Evolutionary conservation across 495 filamentous ascomycete species (phyloP).

Genomic region (Pyrenula aspistea): DNA sequence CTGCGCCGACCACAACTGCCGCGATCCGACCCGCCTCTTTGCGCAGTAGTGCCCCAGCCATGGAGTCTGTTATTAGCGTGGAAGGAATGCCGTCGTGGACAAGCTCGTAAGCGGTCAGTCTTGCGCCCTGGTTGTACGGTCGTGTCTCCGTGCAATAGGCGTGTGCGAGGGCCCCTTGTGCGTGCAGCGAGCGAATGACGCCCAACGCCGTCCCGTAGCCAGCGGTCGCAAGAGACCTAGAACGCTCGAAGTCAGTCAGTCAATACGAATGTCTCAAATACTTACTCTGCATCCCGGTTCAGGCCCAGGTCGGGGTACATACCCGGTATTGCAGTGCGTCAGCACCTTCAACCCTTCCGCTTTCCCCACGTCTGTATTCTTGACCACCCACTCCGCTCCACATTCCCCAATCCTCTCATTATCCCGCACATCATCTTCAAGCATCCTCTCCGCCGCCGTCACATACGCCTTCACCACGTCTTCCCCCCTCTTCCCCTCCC

Average conservation of each 20-base stretch:
- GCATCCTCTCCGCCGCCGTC: constrained; percentile 68
- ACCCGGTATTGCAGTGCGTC: constrained; percentile 97
- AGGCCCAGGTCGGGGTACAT: constrained; percentile 20
- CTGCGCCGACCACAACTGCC: constrained; percentile 87
- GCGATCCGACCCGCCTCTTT: constrained; percentile 48
- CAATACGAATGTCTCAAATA: constrained; percentile 4
- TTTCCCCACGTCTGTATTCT: constrained; percentile 22
- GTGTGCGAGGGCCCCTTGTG: constrained; percentile 49
- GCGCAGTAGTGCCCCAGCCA: constrained; percentile 77
- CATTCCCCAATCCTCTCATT: constrained; percentile 74
- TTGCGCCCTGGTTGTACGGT: constrained; percentile 94
- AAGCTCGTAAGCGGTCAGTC: constrained; percentile 90
- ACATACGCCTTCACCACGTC: constrained; percentile 56
- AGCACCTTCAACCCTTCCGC: constrained; percentile 53
- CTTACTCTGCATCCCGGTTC: neutral
- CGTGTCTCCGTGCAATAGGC: constrained; percentile 95
- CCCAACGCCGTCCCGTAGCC: constrained; percentile 93
- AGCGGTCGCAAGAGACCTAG: constrained; percentile 81
- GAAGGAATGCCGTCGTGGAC: constrained; percentile 88
- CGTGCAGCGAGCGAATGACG: constrained; percentile 76
- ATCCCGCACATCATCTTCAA: constrained; percentile 74
- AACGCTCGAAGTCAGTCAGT: constrained; percentile 5
- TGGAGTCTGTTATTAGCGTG: constrained; percentile 90
- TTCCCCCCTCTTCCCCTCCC: constrained; percentile 23
- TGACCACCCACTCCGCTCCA: constrained; percentile 72